Evolutionary conservation across 441 rosid genomes (phyloP).

Genomic region (Brassica hybrid): DNA sequence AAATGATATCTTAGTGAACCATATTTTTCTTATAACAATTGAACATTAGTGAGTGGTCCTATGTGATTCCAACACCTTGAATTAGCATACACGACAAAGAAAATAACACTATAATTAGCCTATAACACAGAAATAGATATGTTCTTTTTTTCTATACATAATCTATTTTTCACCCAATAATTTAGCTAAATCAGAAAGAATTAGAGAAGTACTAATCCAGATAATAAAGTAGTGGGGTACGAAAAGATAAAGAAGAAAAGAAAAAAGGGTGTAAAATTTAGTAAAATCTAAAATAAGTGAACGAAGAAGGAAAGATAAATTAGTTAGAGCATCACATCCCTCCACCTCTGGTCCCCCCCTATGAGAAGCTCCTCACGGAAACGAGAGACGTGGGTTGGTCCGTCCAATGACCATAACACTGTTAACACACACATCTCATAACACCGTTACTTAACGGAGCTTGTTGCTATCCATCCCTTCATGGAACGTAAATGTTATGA

Average conservation of each 20-base stretch:
- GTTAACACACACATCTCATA: constrained; percentile 34
- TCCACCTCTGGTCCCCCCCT: constrained; percentile 42
- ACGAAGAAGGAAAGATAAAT: constrained; percentile 22
- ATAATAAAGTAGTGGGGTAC: constrained; percentile 37
- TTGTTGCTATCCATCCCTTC: too few species aligned
- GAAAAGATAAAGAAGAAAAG: constrained; percentile 33
- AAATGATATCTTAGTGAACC: constrained; percentile 10
- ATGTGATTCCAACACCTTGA: not conserved
- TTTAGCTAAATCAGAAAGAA: constrained; percentile 20
- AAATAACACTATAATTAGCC: constrained; percentile 6
- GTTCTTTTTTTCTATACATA: not conserved
- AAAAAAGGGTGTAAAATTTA: constrained; percentile 25
- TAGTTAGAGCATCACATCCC: constrained; percentile 47
- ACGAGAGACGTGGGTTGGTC: not conserved
- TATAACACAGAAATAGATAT: not conserved
- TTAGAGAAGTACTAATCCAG: not conserved
- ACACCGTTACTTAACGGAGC: constrained; percentile 39
- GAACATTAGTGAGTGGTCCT: constrained; percentile 35
- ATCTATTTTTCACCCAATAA: not conserved
- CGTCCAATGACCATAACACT: constrained; percentile 27
- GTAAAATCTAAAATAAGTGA: constrained; percentile 34
- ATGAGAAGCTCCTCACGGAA: constrained; percentile 40
- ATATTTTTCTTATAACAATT: not conserved
- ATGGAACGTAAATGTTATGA: constrained; percentile 21
- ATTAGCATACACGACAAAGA: constrained; percentile 21